Conservation (phyloP, 2,329 filamentous ascomycete genomes). For the Epichloe uncinata region DNA sequence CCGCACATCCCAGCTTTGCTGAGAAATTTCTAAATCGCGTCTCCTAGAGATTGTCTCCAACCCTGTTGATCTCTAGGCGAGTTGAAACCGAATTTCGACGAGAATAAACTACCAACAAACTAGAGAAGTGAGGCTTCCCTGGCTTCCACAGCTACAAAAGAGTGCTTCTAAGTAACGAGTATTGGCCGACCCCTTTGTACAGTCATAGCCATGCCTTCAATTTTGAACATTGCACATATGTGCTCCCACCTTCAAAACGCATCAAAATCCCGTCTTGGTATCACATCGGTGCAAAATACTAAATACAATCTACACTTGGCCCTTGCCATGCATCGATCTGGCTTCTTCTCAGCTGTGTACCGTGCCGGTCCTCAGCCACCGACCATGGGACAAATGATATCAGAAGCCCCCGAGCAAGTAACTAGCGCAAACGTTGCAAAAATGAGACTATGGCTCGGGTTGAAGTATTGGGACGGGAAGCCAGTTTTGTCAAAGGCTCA, state of each 20-base stretch:
- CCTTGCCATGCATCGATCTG: conserved; percentile 67
- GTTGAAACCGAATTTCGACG: too few relatives aligned
- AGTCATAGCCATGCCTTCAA: conserved; percentile 25
- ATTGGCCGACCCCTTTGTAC: neutral
- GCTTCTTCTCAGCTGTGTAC: conserved; percentile 69
- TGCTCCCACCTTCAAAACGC: conserved; percentile 90
- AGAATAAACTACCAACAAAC: too few relatives aligned
- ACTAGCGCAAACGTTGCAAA: conserved; percentile 59
- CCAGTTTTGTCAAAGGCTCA: conserved; percentile 59
- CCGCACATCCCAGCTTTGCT: too few relatives aligned
- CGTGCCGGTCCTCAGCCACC: conserved; percentile 49
- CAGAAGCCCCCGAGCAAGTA: conserved; percentile 38
- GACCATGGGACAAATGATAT: conserved; percentile 29
- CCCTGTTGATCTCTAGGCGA: too few relatives aligned
- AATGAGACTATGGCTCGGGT: conserved; percentile 70
- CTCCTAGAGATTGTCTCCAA: too few relatives aligned
- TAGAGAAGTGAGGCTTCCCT: too few relatives aligned
- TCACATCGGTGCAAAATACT: conserved; percentile 70
- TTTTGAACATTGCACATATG: conserved; percentile 63
- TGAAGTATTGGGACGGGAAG: conserved; percentile 80
- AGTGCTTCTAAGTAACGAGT: neutral
- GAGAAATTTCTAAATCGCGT: too few relatives aligned
- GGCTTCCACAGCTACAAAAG: too few relatives aligned
- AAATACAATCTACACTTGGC: conserved; percentile 68
- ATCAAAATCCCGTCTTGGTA: conserved; percentile 62